Base-by-base conservation (phyloP, 1,284 basidiomycete species). In the Bjerkandera adusta region DNA sequence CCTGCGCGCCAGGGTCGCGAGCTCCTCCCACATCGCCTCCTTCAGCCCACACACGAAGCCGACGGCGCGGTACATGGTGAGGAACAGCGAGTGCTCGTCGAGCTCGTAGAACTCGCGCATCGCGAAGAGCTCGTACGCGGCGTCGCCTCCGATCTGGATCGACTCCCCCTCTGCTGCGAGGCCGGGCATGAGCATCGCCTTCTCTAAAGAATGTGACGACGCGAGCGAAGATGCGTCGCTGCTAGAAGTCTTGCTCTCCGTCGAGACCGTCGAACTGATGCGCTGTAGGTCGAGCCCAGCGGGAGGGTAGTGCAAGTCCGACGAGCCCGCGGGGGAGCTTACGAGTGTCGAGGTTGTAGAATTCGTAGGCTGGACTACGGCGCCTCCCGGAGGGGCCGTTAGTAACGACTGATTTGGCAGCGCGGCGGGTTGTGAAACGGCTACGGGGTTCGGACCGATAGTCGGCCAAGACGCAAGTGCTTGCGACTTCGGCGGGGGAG, bases 21-120 rank as follows among this genome's bases (percentile, higher is more conserved):
- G 69, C 52, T 86, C 84, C 50, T 87, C 85, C 84, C 85, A 89
- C 83, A 89, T 86, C 27, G 83, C 79, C 61, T 89, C 86, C 62
- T 83, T 77, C 54, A 79, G 81, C 10, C 79, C 81, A 10, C 86
- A 61, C n/a, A 89, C 81, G 22, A 70, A 63, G 53, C 79, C 75
- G 47, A 79, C 83, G 20, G 80, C 75, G 48, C 76, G 71, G 57
- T 83, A 80, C 6, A 89, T 71, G 50, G 87, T 85, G 80, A 87
- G 82, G 4, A 81, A 83, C 29, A 85, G 68, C 8, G 81, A 79
- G 34, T 80, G 75, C 51, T 83, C 78, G 46, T 70, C 79, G 47
- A 85, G 62, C 20, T 63, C 60, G 45, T 66, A 65, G 5, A 84
- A 61, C 35, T 68, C 69, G 27, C 76, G 70, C 26, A 70, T 54